Conservation (phyloP, 169 alveolate species). For the Amoebophrya sp. region DNA sequence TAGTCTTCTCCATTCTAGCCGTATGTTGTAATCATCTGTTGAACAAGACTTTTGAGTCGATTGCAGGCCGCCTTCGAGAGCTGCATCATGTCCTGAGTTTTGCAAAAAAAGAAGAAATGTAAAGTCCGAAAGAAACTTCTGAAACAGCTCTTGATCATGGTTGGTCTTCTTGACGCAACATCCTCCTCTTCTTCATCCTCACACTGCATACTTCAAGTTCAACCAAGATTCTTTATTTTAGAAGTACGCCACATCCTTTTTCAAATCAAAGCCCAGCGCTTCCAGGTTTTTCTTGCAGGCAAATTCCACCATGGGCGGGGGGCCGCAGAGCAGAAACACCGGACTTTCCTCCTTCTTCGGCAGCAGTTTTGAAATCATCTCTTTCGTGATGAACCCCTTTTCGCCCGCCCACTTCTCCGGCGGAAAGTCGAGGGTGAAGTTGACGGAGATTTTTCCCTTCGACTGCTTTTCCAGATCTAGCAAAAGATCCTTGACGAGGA, state of each 20-base stretch:
- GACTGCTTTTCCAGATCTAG: background rate
- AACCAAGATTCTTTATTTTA: too few relatives aligned
- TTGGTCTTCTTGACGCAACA: too few relatives aligned
- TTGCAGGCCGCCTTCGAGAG: too few relatives aligned
- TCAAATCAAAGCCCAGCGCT: background rate
- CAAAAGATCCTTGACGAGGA: background rate
- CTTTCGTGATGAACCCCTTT: background rate
- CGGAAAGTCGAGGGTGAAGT: slow-evolving; percentile 7
- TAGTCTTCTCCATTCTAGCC: too few relatives aligned
- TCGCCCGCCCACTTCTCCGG: background rate
- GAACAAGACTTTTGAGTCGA: too few relatives aligned
- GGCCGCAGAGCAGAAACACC: background rate
- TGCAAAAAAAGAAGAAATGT: too few relatives aligned
- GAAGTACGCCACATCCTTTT: background rate
- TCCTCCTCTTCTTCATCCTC: too few relatives aligned
- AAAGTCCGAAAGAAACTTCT: too few relatives aligned
- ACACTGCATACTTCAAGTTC: too few relatives aligned
- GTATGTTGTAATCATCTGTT: too few relatives aligned
- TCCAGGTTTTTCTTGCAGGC: slow-evolving; percentile 1
- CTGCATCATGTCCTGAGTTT: too few relatives aligned
- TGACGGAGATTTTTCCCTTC: background rate
- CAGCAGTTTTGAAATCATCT: background rate
- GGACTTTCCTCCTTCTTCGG: background rate
- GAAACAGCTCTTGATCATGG: too few relatives aligned
- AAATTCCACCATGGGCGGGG: slow-evolving; percentile 8